Evolutionary conservation across 305 asterid species (phyloP), one percentile per base, ranked within the genome.

Genomic region (Rubia balearica): DNA sequence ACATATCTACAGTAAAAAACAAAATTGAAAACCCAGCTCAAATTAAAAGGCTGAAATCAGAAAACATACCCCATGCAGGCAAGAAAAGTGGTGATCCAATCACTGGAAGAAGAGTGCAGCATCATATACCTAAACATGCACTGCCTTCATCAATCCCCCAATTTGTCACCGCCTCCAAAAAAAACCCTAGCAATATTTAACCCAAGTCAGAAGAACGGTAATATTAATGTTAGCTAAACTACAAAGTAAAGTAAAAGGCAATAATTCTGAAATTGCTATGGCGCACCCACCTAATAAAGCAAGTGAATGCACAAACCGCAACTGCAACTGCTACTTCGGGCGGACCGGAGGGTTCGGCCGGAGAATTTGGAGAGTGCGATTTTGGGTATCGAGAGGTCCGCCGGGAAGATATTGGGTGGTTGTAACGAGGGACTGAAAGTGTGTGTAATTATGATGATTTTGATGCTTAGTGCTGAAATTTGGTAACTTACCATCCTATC

Each of bases 21-120:
- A 64, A 24, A 40, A 24, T 43, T 30, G 8, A 60, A 57, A 17
- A 65, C n/a, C 68, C 49, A 56, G 72, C 17, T 67, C 61, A 61
- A 61, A 56, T 40, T 69, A n/a, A 70, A 13, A 3, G 72, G 70
- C 70, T 68, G 65, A 71, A 85, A 83, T 71, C 80, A 76, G 86
- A 83, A 68, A 45, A 85, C 89, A 69, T 89, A 89, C 96, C 96
- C 94, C 87, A 89, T 85, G 79, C 88, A 87, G 83, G 90, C 87
- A 61, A 87, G 85, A 78, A 89, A 80, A 66, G 79, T 81, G 78
- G 71, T 82, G 87, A 87, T 81, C 94, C 92, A 89, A 78, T 89
- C 71, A 82, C 85, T 74, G 81, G 82, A 86, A 71, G 90, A 87
- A 70, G 82, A 77, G 83, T 75, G 71, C 48, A 80, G 75, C 92